Evolutionary conservation across 139 green algal species (phyloP), one percentile per base, ranked within the genome.

Genomic region (Desmodesmus armatus): DNA sequence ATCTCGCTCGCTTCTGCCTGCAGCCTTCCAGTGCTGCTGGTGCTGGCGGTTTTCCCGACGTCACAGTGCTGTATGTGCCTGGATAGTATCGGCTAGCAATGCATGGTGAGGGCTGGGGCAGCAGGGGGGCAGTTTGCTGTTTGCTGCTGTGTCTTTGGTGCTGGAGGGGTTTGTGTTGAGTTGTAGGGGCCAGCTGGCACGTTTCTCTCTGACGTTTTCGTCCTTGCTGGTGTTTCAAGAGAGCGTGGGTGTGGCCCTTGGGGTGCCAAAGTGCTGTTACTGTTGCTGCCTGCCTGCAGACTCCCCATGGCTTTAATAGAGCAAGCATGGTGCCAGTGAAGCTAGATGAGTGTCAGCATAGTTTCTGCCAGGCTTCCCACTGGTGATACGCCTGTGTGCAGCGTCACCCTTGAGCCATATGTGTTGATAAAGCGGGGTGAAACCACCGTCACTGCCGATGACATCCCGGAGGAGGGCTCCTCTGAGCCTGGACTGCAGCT

Each of bases 401-500:
- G 91, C 33, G 95, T 98, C 1, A 88, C 88, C 2, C 80, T 98
- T 7, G 94, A 97, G 77, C 97, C 97, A 21, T 99, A 98, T 87
- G 90, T 98, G 25, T 84, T 98, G 23, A 87, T 95, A 44, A 93
- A 96, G 33, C 87, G 95, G 31, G 89, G 82, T 0, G 95, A 98
- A 37, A 78, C 83, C 29, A 92, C 89, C 1, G 91, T 94, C 15
- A 93, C 89, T 70, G 93, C 94, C 40, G 94, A 98, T 29, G 95
- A 98, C 83, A 87, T 98, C 37, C 90, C 94, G 0, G 90, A 96
- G 72, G 93, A 97, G 75, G 94, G 93, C 6, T 80, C 89, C n/a
- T 69, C 83, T 11, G 92, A 96, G 23, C 85, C 82, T n/a, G 91
- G 90, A 55, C 44, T 83, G 65, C 92, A 92, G 81, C 82, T 99